Base-by-base conservation (phyloP, 441 rosid species). In the Metrosideros polymorpha region DNA sequence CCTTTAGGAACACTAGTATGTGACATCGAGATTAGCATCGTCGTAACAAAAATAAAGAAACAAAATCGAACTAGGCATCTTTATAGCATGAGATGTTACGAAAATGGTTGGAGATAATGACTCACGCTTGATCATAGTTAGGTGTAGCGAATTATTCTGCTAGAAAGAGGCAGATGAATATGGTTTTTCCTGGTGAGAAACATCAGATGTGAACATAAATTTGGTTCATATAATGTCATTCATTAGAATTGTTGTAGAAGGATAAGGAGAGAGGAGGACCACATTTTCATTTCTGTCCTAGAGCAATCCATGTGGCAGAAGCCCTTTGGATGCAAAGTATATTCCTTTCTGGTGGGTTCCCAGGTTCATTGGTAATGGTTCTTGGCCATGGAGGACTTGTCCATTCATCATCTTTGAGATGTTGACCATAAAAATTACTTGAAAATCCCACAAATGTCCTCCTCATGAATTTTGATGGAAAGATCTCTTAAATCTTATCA, bases 261-360 rank as follows among this genome's bases (percentile, higher is more conserved):
- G 77, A 66, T 66, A 66, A 42, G 86, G 84, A 79, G 87, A 57
- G 90, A 55, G 87, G 82, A 63, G 50, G 87, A 84, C 77, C 66
- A 39, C 82, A 45, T 12, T 18, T 30, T 17, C 30, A 19, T 75
- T 25, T 86, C 88, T 89, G 92, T 85, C 87, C 45, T 15, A 9
- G 29, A 53, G 19, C 42, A 30, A 49, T 83, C 91, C 92, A 76
- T 89, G 89, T 86, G 90, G 89, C 93, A 83, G 4, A 27, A 79
- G 5, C 14, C 77, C 30, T 18, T 71, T 57, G 86, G 84, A 84
- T 71, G 83, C 87, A 77, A 49, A 83, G 85, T 50, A 76, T 86
- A 89, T 85, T 82, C n/a, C 79, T 39, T 71, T 71, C 49, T 22
- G n/a, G 79, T 71, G n/a, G n/a, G n/a, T 71, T 71, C 79, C 77